These are phyloP conservation scores for Rhypophila decipiens DNA, from an alignment of 495 filamentous ascomycete genomes.

Conservation along the genomic window DNA sequence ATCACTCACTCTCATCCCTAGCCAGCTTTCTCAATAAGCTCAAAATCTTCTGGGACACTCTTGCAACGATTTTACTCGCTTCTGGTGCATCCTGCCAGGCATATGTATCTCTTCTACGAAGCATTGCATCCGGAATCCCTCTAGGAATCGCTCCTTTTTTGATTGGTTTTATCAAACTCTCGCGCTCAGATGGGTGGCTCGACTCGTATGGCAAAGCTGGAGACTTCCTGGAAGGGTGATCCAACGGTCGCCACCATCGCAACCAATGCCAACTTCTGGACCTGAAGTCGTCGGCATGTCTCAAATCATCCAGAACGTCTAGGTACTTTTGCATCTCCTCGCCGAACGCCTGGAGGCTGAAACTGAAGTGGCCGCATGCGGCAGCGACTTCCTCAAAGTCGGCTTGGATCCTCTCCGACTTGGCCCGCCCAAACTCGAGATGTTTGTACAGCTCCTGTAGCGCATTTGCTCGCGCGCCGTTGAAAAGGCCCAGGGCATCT, in stretches of 20 bases:
- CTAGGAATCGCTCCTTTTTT: slow-evolving; percentile 41
- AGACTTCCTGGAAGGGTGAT: slow-evolving; percentile 16
- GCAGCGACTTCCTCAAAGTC: slow-evolving; percentile 96
- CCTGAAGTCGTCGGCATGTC: slow-evolving; percentile 54
- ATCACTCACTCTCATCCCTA: slow-evolving; percentile 43
- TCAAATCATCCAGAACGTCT: slow-evolving; percentile 77
- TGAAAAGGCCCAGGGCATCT: slow-evolving; percentile 74
- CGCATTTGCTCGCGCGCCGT: slow-evolving; percentile 63
- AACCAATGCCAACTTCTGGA: slow-evolving; percentile 80
- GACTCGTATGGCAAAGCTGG: slow-evolving; percentile 45
- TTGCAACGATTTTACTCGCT: slow-evolving; percentile 27
- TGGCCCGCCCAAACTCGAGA: slow-evolving; percentile 59
- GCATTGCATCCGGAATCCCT: slow-evolving; percentile 40
- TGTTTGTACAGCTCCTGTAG: slow-evolving; percentile 71
- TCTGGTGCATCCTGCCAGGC: slow-evolving; percentile 36
- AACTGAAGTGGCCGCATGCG: slow-evolving; percentile 91
- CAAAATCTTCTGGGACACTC: slow-evolving; percentile 31
- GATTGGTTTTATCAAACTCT: slow-evolving; percentile 33
- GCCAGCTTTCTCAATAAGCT: slow-evolving; percentile 35
- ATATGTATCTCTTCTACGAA: slow-evolving; percentile 34
- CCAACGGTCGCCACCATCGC: slow-evolving; percentile 59
- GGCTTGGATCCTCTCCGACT: slow-evolving; percentile 68
- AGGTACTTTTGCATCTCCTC: slow-evolving; percentile 80
- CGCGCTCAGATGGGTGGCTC: slow-evolving; percentile 11
- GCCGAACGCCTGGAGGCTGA: slow-evolving; percentile 79